Percentiles rank a stretch among this genome's conserved stretches.
phyloP scores from a whole-genome alignment of 768 basidiomycete species.

The Tricholoma furcatifolium region DNA sequence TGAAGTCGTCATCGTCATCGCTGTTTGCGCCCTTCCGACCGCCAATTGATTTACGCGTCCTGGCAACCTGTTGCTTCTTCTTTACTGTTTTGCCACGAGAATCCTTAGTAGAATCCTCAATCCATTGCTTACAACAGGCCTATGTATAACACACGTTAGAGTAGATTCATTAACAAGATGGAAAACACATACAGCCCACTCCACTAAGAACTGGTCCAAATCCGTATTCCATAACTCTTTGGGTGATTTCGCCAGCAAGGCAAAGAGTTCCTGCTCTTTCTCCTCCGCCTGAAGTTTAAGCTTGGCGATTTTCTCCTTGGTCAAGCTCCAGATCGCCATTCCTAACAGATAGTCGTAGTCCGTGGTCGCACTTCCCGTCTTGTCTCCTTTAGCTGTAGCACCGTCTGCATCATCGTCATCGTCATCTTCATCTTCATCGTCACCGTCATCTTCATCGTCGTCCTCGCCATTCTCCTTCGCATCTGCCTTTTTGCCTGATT shows the following conservation, averaged over 20 bases:
- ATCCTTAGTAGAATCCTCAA: slow-evolving; percentile 37
- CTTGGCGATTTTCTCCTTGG: slow-evolving; percentile 92
- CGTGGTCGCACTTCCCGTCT: slow-evolving; percentile 35
- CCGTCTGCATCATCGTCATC: slow-evolving; percentile 31
- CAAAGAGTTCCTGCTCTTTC: slow-evolving; percentile 81
- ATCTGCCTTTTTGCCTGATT: slow-evolving; percentile 63
- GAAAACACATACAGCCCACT: slow-evolving; percentile 72
- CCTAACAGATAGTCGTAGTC: slow-evolving; percentile 94
- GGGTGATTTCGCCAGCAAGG: slow-evolving; percentile 74
- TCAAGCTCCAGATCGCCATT: slow-evolving; percentile 96
- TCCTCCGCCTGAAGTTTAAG: slow-evolving; percentile 74
- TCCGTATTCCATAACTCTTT: slow-evolving; percentile 89
- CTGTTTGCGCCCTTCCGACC: slow-evolving; percentile 29
- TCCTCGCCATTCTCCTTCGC: slow-evolving; percentile 52
- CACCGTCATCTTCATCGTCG: slow-evolving; percentile 51
- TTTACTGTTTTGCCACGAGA: slow-evolving; percentile 49
- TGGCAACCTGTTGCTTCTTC: slow-evolving; percentile 43
- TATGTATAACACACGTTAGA: slow-evolving; percentile 11
- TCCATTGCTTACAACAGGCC: slow-evolving; percentile 48
- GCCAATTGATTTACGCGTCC: slow-evolving; percentile 50
- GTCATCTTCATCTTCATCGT: slow-evolving; percentile 37
- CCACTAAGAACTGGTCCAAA: slow-evolving; percentile 75
- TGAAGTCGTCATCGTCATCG: slow-evolving; percentile 44
- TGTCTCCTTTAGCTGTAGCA: slow-evolving; percentile 15
- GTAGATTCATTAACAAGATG: background rate